phyloP scores from a whole-genome alignment of 768 basidiomycete genomes.

The Chalciporus pseudorubinellus region DNA sequence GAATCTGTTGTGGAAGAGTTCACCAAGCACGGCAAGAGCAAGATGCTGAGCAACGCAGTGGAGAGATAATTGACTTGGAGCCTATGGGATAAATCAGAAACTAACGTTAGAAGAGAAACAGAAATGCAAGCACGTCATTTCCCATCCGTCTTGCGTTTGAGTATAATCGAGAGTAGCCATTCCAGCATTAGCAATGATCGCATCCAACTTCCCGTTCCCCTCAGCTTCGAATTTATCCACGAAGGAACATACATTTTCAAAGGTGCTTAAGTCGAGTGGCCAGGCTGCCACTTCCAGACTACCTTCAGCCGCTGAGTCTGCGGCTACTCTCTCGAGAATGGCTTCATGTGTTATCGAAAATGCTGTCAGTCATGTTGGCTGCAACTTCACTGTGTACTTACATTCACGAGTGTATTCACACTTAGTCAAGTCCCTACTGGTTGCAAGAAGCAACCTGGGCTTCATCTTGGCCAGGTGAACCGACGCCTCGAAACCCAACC shows the following conservation, averaged over 20 bases:
- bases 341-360: conserved; percentile 1
- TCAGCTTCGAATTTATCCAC: conserved; percentile 28
- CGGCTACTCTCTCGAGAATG: conserved; percentile 16
- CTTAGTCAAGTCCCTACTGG: conserved; percentile 31
- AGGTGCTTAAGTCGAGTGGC: conserved; percentile 35
- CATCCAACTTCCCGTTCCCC: conserved; percentile 22
- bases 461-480: conserved; percentile 32
- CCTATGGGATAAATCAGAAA: conserved; percentile 15
- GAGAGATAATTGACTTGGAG: conserved; percentile 37
- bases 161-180: conserved; percentile 13
- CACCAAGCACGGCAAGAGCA: conserved; percentile 35
- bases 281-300: conserved; percentile 23
- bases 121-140: conserved; percentile 35
- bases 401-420: conserved; percentile 22
- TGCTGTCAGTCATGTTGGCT: no score
- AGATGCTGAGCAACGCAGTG: conserved; percentile 31
- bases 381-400: conserved; percentile 1
- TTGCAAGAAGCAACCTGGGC: conserved; percentile 33
- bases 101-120: not conserved
- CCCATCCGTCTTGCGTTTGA: conserved; percentile 49
- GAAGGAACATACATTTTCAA: conserved; percentile 33
- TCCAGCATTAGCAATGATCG: conserved; percentile 34
- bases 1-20: conserved; percentile 20
- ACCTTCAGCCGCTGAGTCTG: not conserved
- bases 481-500: conserved; percentile 30